phyloP scores from a whole-genome alignment of 2,329 filamentous ascomycete genomes.

The Onygenales sp. region DNA sequence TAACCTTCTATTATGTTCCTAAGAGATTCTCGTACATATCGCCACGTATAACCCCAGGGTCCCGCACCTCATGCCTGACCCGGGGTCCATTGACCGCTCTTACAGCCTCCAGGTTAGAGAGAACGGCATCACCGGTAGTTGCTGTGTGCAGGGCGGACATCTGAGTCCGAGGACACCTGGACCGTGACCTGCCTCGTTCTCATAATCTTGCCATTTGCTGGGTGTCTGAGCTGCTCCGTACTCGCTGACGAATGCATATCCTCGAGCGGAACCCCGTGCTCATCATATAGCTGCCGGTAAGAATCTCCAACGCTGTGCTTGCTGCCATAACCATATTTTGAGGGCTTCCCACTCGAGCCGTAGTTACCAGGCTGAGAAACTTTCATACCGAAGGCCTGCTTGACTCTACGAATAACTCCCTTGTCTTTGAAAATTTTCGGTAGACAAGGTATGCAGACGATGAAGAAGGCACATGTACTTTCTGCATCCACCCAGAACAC shows the following conservation, averaged over 20 bases:
- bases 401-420: constrained; percentile 1
- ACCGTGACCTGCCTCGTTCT: background rate
- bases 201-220: background rate
- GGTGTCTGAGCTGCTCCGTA: background rate
- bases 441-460: constrained; percentile 30
- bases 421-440: constrained; percentile 28
- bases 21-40: too few species aligned
- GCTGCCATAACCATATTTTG: background rate
- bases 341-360: background rate
- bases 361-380: background rate
- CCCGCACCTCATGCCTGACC: too few species aligned
- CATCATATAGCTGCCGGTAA: background rate
- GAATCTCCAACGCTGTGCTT: background rate
- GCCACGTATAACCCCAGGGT: too few species aligned
- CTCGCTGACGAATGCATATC: background rate
- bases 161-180: background rate
- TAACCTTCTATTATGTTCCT: too few species aligned
- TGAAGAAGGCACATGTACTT: constrained; percentile 39
- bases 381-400: background rate
- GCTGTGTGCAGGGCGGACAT: too few species aligned
- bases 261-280: background rate
- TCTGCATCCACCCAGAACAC: constrained; percentile 38
- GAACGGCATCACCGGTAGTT: too few species aligned
- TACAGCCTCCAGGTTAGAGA: background rate
- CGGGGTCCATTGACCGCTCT: background rate